Base-by-base conservation (phyloP, 306 rosid genomes). In the Cucumis cinereus region DNA sequence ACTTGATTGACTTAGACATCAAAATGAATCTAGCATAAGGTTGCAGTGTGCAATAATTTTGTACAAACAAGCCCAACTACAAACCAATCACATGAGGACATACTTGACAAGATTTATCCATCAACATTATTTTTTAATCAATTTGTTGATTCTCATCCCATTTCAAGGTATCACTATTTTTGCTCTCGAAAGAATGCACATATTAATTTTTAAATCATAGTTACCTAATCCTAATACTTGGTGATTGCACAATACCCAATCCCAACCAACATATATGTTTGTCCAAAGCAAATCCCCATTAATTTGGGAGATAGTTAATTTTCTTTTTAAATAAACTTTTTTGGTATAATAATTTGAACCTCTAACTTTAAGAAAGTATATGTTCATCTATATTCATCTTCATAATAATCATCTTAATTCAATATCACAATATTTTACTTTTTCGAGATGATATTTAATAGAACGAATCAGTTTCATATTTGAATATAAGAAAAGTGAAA, bases 171-270 rank as follows among this genome's bases (percentile, higher is more conserved):
- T 59, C 38, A 59, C 38, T 30, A 28, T 60, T 26, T 60, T 14
- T 60, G 17, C 7, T 33, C 16, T 28, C 7, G 1, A n/a, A 54
- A n/a, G 2, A 28, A 14, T 7, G 23, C 12, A 58, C 0, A 58
- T 24, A 58, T 12, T 7, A 8, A 23, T 38, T 67, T 67, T 67
- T 4, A 40, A 13, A 67, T 38, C 19, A 67, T 67, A 20, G 8
- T 3, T 20, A 10, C 35, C 54, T 22, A 67, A 67, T 40, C 73
- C 73, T 45, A 38, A 40, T 40, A 10, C n/a, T 20, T 7, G 43
- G 23, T 62, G 73, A 67, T 67, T 67, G 28, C 73, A 67, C 28
- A 41, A 20, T 67, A 67, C 73, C 54, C 35, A 41, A 67, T 41
- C 54, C 22, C 73, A 67, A 11, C 54, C 73, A 4, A 15, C 14